Conservation (phyloP, 495 filamentous ascomycete genomes). For the Talaromyces borbonicus region DNA sequence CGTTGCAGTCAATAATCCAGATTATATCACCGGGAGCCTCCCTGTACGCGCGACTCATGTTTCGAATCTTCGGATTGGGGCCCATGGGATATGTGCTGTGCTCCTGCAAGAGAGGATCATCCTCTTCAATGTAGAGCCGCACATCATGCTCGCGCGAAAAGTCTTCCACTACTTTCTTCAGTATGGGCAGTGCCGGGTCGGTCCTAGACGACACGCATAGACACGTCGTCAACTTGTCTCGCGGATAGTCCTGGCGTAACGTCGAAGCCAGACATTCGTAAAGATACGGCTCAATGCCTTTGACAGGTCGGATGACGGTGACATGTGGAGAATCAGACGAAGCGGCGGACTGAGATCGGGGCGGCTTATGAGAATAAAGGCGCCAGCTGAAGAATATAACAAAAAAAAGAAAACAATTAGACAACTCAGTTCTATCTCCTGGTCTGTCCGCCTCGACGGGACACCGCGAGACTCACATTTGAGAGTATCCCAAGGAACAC, state of each 20-base stretch:
- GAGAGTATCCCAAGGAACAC: slow-evolving; percentile 47
- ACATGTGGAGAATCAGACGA: slow-evolving; percentile 7
- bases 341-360: slow-evolving; percentile 8
- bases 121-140: slow-evolving; percentile 71
- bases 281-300: slow-evolving; percentile 81
- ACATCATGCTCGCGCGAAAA: slow-evolving; percentile 61
- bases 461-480: slow-evolving; percentile 40
- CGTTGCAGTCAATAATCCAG: slow-evolving; percentile 95
- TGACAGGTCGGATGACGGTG: slow-evolving; percentile 75
- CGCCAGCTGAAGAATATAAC: slow-evolving; percentile 39
- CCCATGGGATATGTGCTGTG: slow-evolving; percentile 52
- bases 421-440: slow-evolving; percentile 5
- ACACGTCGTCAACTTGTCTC: slow-evolving; percentile 64
- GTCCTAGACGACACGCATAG: slow-evolving; percentile 70
- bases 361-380: slow-evolving; percentile 32
- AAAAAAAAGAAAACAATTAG: too few species aligned
- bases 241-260: slow-evolving; percentile 75
- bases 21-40: slow-evolving; percentile 86
- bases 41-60: slow-evolving; percentile 90
- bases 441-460: not conserved
- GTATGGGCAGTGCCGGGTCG: slow-evolving; percentile 70
- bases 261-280: slow-evolving; percentile 91
- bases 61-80: slow-evolving; percentile 96
- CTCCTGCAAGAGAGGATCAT: slow-evolving; percentile 65
- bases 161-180: slow-evolving; percentile 59